Conservation (phyloP, 2,329 filamentous ascomycete species). For the Penicillium glabrum region DNA sequence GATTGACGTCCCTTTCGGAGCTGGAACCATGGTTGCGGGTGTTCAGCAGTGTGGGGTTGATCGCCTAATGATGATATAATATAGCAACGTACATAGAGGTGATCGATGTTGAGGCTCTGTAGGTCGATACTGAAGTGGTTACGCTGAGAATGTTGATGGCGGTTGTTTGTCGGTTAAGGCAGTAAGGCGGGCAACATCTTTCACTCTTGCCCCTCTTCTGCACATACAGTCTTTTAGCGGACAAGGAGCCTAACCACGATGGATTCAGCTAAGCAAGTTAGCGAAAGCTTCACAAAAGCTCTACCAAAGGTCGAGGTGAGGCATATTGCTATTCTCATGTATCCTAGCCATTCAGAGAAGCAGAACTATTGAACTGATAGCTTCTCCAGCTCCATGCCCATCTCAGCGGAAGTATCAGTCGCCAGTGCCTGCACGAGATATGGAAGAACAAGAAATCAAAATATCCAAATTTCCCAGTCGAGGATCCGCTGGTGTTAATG, state of each 20-base stretch:
- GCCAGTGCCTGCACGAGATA: slow-evolving; percentile 70
- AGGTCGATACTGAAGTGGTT: background rate
- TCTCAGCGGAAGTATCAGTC: slow-evolving; percentile 74
- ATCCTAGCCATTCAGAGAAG: no score
- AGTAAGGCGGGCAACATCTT: background rate
- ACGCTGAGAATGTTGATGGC: background rate
- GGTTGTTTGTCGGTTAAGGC: background rate
- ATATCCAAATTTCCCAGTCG: slow-evolving; percentile 54
- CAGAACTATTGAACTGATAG: slow-evolving; percentile 1
- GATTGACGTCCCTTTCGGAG: background rate
- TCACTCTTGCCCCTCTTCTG: background rate
- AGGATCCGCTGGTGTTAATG: slow-evolving; percentile 70
- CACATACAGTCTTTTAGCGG: background rate
- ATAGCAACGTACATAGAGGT: background rate
- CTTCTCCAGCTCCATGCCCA: slow-evolving; percentile 71
- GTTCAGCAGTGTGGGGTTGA: background rate
- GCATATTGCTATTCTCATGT: background rate
- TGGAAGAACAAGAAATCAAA: slow-evolving; percentile 62
- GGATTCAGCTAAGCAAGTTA: slow-evolving; percentile 28
- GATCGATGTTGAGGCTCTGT: background rate
- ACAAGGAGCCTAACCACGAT: slow-evolving; percentile 13
- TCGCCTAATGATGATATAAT: background rate
- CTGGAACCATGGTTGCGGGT: background rate
- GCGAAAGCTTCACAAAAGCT: slow-evolving; percentile 29
- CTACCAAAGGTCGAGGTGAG: slow-evolving; percentile 41